Percentiles rank a stretch among this genome's conserved stretches.
Evolutionary conservation across 495 filamentous ascomycete genomes (phyloP).

Genomic region (Aspergillus diversus): DNA sequence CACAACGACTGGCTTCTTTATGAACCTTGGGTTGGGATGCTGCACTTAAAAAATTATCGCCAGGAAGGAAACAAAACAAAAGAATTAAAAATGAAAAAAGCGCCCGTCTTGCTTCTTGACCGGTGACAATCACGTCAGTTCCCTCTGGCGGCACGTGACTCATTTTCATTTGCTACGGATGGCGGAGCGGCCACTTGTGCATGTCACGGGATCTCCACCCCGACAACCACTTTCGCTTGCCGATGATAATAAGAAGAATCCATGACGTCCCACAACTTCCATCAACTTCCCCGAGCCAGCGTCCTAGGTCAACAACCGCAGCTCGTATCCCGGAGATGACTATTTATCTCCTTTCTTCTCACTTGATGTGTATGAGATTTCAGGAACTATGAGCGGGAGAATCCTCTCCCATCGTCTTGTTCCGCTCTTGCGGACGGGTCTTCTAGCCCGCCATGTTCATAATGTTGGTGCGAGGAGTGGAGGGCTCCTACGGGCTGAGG

Average conservation of each 20-base stretch:
- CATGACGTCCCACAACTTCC: background rate
- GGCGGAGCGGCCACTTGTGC: constrained; percentile 41
- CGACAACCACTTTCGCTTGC: background rate
- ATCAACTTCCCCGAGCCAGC: constrained; percentile 7
- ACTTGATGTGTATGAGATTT: constrained; percentile 43
- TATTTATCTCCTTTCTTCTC: constrained; percentile 14
- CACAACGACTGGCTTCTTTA: background rate
- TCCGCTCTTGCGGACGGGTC: constrained; percentile 64
- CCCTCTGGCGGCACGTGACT: constrained; percentile 37
- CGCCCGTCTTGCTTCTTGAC: constrained; percentile 32
- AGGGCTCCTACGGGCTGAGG: constrained; percentile 69
- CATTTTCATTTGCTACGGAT: constrained; percentile 32
- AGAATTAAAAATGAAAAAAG: constrained; percentile 8
- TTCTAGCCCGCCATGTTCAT: constrained; percentile 67
- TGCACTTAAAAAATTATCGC: background rate
- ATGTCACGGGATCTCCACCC: constrained; percentile 40
- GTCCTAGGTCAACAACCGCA: constrained; percentile 16
- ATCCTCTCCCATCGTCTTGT: constrained; percentile 73
- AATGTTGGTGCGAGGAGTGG: constrained; percentile 64
- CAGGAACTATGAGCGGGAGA: constrained; percentile 75
- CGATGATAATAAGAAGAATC: background rate
- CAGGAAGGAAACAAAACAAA: constrained; percentile 19
- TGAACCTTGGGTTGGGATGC: background rate
- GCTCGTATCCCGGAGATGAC: constrained; percentile 29
- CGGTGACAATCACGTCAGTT: constrained; percentile 37